phyloP scores from a whole-genome alignment of 2,329 filamentous ascomycete species.

The Nothopassalora personata region DNA sequence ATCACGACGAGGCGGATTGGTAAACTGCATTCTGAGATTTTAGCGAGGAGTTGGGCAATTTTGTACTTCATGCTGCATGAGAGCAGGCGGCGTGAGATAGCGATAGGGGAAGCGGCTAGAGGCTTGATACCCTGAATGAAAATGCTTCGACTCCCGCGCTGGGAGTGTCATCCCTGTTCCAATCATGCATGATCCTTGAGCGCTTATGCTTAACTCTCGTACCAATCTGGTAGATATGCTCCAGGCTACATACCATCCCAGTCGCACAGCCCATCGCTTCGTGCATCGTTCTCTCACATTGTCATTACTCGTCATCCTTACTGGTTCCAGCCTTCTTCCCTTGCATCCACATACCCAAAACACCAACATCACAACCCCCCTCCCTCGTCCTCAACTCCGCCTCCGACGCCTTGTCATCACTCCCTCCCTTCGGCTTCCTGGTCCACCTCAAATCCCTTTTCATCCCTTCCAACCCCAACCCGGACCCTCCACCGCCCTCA shows the following conservation, averaged over 20 bases:
- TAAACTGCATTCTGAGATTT: not conserved
- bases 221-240: too few relatives aligned
- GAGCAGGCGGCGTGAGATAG: too few relatives aligned
- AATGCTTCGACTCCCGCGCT: not conserved
- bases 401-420: not conserved
- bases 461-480: not conserved
- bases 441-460: not conserved
- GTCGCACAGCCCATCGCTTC: too few relatives aligned
- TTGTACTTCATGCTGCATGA: not conserved
- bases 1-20: not conserved
- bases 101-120: not conserved
- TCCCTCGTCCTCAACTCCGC: not conserved
- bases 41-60: not conserved
- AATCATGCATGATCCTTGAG: too few relatives aligned
- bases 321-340: not conserved
- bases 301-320: not conserved
- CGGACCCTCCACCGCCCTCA: not conserved
- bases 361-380: not conserved
- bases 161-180: not conserved
- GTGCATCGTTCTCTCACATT: too few relatives aligned
- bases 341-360: conserved; percentile 1
- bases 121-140: not conserved
- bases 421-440: not conserved
- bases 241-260: too few relatives aligned
- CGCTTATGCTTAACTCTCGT: too few relatives aligned